A percentile compares a stretch with the other conserved stretches of the same genome.
Conservation (phyloP, 1,284 basidiomycete species). For the Fistulina hepatica region DNA sequence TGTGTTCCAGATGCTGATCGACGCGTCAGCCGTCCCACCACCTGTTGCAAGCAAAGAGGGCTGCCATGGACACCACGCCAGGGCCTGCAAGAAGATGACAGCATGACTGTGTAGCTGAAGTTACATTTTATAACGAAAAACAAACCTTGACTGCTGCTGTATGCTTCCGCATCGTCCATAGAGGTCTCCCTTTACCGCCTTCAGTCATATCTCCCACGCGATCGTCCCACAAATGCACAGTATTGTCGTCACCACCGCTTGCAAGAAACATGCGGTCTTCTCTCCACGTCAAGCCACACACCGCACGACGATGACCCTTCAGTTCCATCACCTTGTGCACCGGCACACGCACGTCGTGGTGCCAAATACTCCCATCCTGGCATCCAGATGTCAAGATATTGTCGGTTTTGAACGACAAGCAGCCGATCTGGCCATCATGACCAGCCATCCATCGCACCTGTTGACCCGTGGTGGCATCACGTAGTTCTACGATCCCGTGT, state of each 20-base stretch:
- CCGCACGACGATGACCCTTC: slow-evolving; percentile 81
- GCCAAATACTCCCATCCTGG: slow-evolving; percentile 85
- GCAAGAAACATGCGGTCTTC: slow-evolving; percentile 78
- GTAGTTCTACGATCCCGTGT: slow-evolving; percentile 86
- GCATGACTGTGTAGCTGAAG: not conserved
- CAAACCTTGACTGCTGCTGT: slow-evolving; percentile 86
- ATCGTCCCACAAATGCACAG: slow-evolving; percentile 94
- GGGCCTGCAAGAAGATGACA: slow-evolving; percentile 60
- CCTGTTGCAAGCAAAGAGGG: slow-evolving; percentile 85
- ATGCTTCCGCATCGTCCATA: slow-evolving; percentile 91
- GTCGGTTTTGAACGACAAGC: slow-evolving; percentile 77
- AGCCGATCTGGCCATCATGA: slow-evolving; percentile 72
- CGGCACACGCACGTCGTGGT: slow-evolving; percentile 85
- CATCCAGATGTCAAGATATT: slow-evolving; percentile 84
- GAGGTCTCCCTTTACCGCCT: slow-evolving; percentile 54
- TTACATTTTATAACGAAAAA: no score
- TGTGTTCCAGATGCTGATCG: slow-evolving; percentile 89
- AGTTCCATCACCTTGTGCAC: slow-evolving; percentile 85
- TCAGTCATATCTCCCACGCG: slow-evolving; percentile 57
- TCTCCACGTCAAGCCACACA: slow-evolving; percentile 79
- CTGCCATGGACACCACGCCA: slow-evolving; percentile 98
- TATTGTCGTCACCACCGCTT: slow-evolving; percentile 92
- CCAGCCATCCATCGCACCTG: slow-evolving; percentile 84
- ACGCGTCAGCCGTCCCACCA: slow-evolving; percentile 90
- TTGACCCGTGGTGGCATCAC: slow-evolving; percentile 77